Evolutionary conservation across 441 rosid genomes (phyloP), one percentile per base, ranked within the genome.

Genomic region (Brassica hybrid): DNA sequence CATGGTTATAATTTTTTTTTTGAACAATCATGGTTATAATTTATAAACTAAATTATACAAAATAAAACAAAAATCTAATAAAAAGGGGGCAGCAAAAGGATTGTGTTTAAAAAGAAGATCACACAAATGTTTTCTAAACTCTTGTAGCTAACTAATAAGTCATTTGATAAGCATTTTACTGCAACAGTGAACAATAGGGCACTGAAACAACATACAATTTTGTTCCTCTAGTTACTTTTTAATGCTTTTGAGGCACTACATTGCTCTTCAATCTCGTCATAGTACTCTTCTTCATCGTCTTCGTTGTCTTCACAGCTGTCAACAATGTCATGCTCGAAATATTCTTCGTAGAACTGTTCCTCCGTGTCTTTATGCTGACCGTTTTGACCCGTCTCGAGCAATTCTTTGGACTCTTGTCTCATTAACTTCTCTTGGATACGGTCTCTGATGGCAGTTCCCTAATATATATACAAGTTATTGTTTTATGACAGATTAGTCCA

Each of bases 371-470:
- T 78, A 5, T 61, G 83, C 5, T 80, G 80, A 2, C 84, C 89
- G 12, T 82, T 82, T 21, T 21, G 79, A 2, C 83, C 89, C 10
- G 79, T 81, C 32, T 17, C 58, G 54, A 87, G 77, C 59, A 85
- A 68, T 13, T 17, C 84, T 65, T 68, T 58, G 5, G 76, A 75
- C 34, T 61, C 86, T 77, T 85, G 94, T 69, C 86, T 82, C 85
- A 68, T 86, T 64, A 91, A 59, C 66, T 84, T 86, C 75, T 88
- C 96, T 75, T 89, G 94, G 77, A 91, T 91, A 68, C 90, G 73
- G 65, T 92, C 94, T 80, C 94, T 85, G 32, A 93, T 93, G 64
- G 94, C 93, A 11, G 92, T 91, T 64, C 94, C 96, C 96, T 91
- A 84, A 69, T 23, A 71, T 2, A 19, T 19, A 58, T 30, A 59